Conservation (phyloP, 176 grass and related monocot species). For the Pharus latifolius region DNA sequence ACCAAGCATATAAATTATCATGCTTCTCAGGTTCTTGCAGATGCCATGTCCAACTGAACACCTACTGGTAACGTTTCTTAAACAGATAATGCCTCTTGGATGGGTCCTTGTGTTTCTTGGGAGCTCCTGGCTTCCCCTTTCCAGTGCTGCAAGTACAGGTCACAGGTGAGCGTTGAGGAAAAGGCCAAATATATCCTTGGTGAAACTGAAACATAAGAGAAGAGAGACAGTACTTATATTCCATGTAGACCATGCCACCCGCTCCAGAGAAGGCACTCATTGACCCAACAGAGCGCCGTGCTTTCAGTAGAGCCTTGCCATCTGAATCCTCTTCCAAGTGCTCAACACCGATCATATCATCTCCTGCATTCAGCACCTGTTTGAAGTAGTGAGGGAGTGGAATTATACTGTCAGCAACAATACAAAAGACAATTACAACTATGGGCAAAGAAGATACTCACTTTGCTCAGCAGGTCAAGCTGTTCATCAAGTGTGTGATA, state of each 20-base stretch:
- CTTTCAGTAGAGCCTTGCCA: slow-evolving; percentile 66
- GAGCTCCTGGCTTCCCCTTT: slow-evolving; percentile 39
- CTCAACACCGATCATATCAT: slow-evolving; percentile 88
- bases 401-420: not conserved
- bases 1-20: not conserved
- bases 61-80: slow-evolving; percentile 56
- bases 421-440: not conserved
- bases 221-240: slow-evolving; percentile 53
- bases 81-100: slow-evolving; percentile 78
- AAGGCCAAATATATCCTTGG: not conserved
- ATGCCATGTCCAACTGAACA: not conserved
- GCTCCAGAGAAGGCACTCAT: slow-evolving; percentile 85
- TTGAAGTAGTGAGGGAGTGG: not conserved
- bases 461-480: slow-evolving; percentile 70
- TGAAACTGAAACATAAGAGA: not conserved
- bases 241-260: slow-evolving; percentile 77
- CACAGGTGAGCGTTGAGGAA: not conserved
- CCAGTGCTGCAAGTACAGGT: slow-evolving; percentile 52
- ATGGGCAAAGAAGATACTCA: slow-evolving; percentile 14
- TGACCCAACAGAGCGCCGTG: slow-evolving; percentile 48
- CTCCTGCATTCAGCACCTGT: slow-evolving; percentile 76
- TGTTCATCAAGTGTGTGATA: slow-evolving; percentile 72
- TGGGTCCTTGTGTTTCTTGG: slow-evolving; percentile 74
- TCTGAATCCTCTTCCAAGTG: slow-evolving; percentile 93
- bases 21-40: not conserved